Conservation (phyloP, 176 grass and related monocot species). For the Oryza meyeriana region DNA sequence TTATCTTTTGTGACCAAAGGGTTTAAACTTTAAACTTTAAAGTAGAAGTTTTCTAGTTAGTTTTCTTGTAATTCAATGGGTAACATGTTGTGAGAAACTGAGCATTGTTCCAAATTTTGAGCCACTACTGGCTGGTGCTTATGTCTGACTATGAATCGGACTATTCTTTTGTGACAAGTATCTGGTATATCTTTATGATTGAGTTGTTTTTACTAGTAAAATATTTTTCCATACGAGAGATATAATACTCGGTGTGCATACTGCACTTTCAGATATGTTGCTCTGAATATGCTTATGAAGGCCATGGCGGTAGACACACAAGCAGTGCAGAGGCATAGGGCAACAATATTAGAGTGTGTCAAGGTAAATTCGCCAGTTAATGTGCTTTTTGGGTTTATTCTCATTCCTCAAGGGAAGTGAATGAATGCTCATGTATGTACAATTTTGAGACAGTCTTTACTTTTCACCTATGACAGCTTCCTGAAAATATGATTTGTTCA, state of each 20-base stretch:
- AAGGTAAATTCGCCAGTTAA: constrained; percentile 55
- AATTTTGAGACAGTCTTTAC: background rate
- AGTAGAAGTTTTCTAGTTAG: background rate
- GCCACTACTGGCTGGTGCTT: background rate
- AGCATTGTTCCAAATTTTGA: background rate
- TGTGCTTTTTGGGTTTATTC: background rate
- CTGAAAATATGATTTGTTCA: background rate
- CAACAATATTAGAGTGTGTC: constrained; percentile 94
- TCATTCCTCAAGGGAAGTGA: constrained; percentile 1
- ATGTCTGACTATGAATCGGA: background rate
- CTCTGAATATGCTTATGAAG: constrained; percentile 95
- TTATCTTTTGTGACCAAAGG: background rate
- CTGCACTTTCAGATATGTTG: constrained; percentile 79
- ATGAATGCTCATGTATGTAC: background rate
- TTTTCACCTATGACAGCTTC: background rate
- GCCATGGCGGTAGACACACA: constrained; percentile 81
- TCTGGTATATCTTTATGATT: background rate
- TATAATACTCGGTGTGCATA: constrained; percentile 6
- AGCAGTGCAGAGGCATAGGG: constrained; percentile 94
- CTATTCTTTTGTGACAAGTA: constrained; percentile 26
- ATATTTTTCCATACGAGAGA: constrained; percentile 7
- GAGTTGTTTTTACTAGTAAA: constrained; percentile 3
- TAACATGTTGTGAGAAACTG: background rate
- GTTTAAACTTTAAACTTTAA: too few relatives aligned
- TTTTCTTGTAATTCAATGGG: background rate